Percentiles rank a stretch among this genome's conserved stretches.
phyloP scores from a whole-genome alignment of 2,329 filamentous ascomycete species.

The Fusarium sororula region DNA sequence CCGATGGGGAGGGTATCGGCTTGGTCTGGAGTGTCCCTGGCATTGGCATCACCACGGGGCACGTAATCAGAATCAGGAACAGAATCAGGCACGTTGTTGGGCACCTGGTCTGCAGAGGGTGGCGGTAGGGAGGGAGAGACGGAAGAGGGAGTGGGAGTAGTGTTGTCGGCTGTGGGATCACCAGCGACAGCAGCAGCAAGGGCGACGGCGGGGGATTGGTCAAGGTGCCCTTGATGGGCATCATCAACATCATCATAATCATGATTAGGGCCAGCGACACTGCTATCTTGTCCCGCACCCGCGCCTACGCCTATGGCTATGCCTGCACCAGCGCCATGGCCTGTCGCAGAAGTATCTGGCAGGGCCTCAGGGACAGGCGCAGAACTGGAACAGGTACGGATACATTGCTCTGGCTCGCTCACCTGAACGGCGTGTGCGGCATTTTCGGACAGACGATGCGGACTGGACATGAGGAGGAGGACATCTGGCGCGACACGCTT shows the following conservation, averaged over 20 bases:
- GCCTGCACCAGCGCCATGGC: slow-evolving; percentile 5
- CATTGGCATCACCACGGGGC: slow-evolving; percentile 39
- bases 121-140: slow-evolving; percentile 32
- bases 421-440: slow-evolving; percentile 60
- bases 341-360: slow-evolving; percentile 32
- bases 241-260: slow-evolving; percentile 37
- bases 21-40: slow-evolving; percentile 28
- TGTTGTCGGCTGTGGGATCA: slow-evolving; percentile 29
- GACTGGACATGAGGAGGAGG: slow-evolving; percentile 67
- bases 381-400: background rate
- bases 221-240: slow-evolving; percentile 28
- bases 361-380: slow-evolving; percentile 12
- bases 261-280: slow-evolving; percentile 33
- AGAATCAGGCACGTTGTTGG: slow-evolving; percentile 39
- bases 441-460: slow-evolving; percentile 62
- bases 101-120: slow-evolving; percentile 35
- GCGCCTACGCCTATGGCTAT: background rate
- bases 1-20: slow-evolving; percentile 17
- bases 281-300: slow-evolving; percentile 11
- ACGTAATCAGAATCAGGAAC: slow-evolving; percentile 40
- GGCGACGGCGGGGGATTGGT: slow-evolving; percentile 23
- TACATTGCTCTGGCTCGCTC: slow-evolving; percentile 45
- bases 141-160: slow-evolving; percentile 38
- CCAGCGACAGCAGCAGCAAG: slow-evolving; percentile 26
- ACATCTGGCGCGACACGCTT: slow-evolving; percentile 58